Conservation (phyloP, 257 asterid species). For the Pogostemon cablin region DNA sequence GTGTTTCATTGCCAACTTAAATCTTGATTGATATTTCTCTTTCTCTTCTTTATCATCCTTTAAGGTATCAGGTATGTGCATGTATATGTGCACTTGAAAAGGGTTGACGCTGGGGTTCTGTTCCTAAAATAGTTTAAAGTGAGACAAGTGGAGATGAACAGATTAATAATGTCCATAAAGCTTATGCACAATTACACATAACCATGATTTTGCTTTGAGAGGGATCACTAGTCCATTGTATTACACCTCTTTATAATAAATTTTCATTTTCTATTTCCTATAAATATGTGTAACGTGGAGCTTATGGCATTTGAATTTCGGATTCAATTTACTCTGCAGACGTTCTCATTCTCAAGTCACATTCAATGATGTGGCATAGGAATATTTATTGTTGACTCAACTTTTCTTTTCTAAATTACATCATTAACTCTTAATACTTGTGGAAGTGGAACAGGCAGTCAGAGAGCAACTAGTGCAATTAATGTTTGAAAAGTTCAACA, state of each 20-base stretch:
- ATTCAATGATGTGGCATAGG: too few relatives aligned
- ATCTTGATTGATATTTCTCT: not conserved
- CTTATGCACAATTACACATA: not conserved
- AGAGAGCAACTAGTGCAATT: constrained; percentile 87
- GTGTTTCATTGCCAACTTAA: constrained; percentile 20
- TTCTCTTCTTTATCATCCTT: too few relatives aligned
- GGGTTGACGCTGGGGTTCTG: constrained; percentile 8
- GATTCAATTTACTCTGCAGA: constrained; percentile 4
- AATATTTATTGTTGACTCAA: not conserved
- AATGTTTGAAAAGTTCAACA: constrained; percentile 91
- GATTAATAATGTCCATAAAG: not conserved
- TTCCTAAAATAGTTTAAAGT: constrained; percentile 17
- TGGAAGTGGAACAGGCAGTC: constrained; percentile 56
- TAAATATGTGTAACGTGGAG: not conserved
- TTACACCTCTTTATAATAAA: not conserved
- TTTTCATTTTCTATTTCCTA: not conserved
- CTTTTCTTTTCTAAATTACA: constrained; percentile 23
- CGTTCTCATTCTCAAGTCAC: not conserved
- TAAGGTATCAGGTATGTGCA: not conserved
- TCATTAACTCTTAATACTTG: not conserved
- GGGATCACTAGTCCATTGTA: not conserved
- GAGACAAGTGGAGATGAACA: constrained; percentile 9
- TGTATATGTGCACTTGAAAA: not conserved
- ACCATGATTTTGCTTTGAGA: not conserved
- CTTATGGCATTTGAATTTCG: constrained; percentile 9